These are phyloP conservation scores for Nakazawaea peltata DNA, from an alignment of 805 yeast genomes.

Conservation along the genomic window DNA sequence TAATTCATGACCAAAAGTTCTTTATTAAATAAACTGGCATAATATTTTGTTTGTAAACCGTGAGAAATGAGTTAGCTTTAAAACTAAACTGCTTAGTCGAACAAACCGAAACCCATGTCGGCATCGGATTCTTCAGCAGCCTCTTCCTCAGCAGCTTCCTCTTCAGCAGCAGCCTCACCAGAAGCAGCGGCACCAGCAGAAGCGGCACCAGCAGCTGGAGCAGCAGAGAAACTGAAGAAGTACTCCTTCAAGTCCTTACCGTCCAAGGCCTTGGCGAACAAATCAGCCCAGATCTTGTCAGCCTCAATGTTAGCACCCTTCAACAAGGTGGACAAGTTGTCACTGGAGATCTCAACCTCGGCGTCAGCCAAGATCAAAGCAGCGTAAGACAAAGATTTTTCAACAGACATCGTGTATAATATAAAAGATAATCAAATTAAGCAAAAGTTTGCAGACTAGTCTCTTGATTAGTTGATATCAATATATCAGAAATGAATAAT, in stretches of 20 bases:
- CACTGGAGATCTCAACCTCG: conserved; percentile 85
- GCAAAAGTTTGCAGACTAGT: conserved; percentile 33
- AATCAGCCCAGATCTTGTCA: conserved; percentile 75
- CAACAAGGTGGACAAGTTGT: conserved; percentile 67
- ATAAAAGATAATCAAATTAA: conserved; percentile 33
- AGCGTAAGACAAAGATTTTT: conserved; percentile 94
- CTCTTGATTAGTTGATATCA: too few relatives aligned
- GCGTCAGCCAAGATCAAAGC: conserved; percentile 97
- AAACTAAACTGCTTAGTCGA: conserved; percentile 51
- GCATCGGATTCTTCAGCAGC: conserved; percentile 61
- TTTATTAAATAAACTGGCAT: too few relatives aligned
- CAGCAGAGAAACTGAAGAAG: conserved; percentile 48
- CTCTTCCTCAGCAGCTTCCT: conserved; percentile 48
- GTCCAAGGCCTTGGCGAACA: conserved; percentile 76
- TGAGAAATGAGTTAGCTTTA: too few relatives aligned
- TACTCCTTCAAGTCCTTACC: conserved; percentile 68
- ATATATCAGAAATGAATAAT: background rate
- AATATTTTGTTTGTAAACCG: too few relatives aligned
- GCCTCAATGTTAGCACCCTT: conserved; percentile 72
- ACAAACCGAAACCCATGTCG: conserved; percentile 89
- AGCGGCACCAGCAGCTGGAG: conserved; percentile 43
- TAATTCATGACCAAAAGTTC: too few relatives aligned
- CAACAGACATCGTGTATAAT: conserved; percentile 42
- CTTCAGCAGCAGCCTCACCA: conserved; percentile 40
- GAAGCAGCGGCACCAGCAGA: conserved; percentile 39